Percentiles rank a stretch among this genome's conserved stretches.
phyloP scores from a whole-genome alignment of 1,284 basidiomycete species.

The Kalmanozyma brasiliensis region DNA sequence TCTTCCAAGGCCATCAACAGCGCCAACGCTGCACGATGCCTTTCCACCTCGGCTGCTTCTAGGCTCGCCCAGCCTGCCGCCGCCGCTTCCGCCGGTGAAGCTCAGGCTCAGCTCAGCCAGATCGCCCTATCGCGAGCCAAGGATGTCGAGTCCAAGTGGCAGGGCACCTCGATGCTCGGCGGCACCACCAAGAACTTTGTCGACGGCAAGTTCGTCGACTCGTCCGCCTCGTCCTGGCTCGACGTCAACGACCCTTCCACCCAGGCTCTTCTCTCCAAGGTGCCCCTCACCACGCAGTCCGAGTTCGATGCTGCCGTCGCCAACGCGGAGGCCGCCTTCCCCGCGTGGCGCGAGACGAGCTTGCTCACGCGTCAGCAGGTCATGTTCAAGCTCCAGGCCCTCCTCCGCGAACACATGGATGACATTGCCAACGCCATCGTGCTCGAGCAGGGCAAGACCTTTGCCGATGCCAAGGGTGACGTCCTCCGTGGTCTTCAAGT shows the following conservation, averaged over 20 bases:
- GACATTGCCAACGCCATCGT: constrained; percentile 67
- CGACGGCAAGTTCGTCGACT: constrained; percentile 85
- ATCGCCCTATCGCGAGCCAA: constrained; percentile 51
- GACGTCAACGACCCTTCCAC: constrained; percentile 89
- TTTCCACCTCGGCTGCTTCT: constrained; percentile 31
- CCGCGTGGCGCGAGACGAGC: constrained; percentile 87
- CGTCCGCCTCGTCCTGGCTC: constrained; percentile 80
- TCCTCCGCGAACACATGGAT: constrained; percentile 69
- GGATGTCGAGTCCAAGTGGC: constrained; percentile 73
- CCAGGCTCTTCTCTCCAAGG: constrained; percentile 85
- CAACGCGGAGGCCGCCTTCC: constrained; percentile 86
- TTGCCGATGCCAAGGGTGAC: constrained; percentile 88
- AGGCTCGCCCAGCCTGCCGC: constrained; percentile 38
- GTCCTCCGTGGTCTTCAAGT: constrained; percentile 93
- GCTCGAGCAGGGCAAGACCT: constrained; percentile 68
- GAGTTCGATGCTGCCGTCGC: constrained; percentile 89
- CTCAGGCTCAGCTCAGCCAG: constrained; percentile 43
- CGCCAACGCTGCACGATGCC: constrained; percentile 19
- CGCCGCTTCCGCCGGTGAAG: constrained; percentile 20
- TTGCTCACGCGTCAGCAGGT: constrained; percentile 88
- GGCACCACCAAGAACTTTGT: constrained; percentile 82
- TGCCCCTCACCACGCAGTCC: constrained; percentile 84
- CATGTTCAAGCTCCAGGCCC: constrained; percentile 74
- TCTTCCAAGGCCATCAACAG: constrained; percentile 24
- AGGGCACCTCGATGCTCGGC: constrained; percentile 83